Conservation (phyloP, 2,329 filamentous ascomycete species). For the Aspergillus sp. region DNA sequence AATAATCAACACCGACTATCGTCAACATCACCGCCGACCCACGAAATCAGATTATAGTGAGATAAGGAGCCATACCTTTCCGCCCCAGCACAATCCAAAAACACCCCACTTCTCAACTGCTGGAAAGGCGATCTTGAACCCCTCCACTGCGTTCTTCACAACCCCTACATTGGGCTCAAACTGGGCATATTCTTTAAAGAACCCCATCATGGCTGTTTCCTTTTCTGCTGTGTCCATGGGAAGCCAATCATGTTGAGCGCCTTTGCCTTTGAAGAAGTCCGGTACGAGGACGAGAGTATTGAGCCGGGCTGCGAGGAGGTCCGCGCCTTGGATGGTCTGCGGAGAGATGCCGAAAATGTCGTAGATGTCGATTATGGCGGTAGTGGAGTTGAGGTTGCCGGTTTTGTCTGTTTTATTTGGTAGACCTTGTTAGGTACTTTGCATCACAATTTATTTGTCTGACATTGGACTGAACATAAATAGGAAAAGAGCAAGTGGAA, state of each 20-base stretch:
- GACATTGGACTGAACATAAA: neutral
- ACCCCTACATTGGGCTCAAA: constrained; percentile 27
- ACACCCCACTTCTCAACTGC: constrained; percentile 60
- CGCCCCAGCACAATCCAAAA: constrained; percentile 70
- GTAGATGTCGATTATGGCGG: constrained; percentile 61
- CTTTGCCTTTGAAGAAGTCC: constrained; percentile 47
- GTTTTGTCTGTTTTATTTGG: constrained; percentile 17
- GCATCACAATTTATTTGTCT: too few species aligned
- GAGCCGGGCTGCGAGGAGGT: constrained; percentile 46
- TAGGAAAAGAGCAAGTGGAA: neutral
- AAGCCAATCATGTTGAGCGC: constrained; percentile 47
- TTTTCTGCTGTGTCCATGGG: constrained; percentile 66
- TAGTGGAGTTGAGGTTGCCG: constrained; percentile 53
- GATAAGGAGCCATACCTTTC: constrained; percentile 55
- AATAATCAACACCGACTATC: too few species aligned
- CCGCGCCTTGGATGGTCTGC: constrained; percentile 69
- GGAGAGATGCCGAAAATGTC: constrained; percentile 67
- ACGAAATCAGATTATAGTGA: neutral
- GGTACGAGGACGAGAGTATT: constrained; percentile 44
- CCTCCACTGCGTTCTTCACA: constrained; percentile 40
- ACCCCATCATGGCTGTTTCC: constrained; percentile 56
- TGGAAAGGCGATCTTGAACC: constrained; percentile 53
- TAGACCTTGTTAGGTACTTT: too few species aligned
- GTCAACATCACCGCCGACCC: neutral
- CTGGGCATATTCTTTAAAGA: constrained; percentile 51